Conservation (phyloP, 2,329 filamentous ascomycete genomes). For the Fusarium subtropicale region DNA sequence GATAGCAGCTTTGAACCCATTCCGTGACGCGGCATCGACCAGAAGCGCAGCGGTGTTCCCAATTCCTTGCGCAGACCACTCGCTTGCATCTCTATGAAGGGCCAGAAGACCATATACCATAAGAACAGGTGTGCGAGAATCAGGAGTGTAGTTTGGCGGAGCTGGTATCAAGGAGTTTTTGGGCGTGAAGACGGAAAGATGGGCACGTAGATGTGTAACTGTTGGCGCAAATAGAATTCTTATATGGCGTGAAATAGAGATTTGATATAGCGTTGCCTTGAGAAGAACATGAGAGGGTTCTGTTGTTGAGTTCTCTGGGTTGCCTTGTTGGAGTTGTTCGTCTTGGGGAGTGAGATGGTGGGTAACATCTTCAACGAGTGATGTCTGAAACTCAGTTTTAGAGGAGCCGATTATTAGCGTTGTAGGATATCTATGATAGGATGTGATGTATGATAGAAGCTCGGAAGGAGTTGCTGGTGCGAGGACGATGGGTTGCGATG, state of each 20-base stretch:
- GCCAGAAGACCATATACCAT: slow-evolving; percentile 74
- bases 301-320: neutral
- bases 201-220: slow-evolving; percentile 80
- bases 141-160: slow-evolving; percentile 50
- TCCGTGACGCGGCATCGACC: slow-evolving; percentile 68
- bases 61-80: slow-evolving; percentile 81
- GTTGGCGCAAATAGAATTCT: slow-evolving; percentile 79
- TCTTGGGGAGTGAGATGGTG: slow-evolving; percentile 36
- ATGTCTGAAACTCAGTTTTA: slow-evolving; percentile 71
- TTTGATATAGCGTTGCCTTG: slow-evolving; percentile 73
- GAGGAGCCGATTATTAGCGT: slow-evolving; percentile 78
- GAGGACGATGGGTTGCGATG: slow-evolving; percentile 57
- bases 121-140: slow-evolving; percentile 56
- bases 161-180: slow-evolving; percentile 52
- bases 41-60: slow-evolving; percentile 70
- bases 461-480: slow-evolving; percentile 67
- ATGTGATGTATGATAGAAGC: slow-evolving; percentile 73
- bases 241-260: slow-evolving; percentile 76
- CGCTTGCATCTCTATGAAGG: slow-evolving; percentile 74
- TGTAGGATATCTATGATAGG: slow-evolving; percentile 66
- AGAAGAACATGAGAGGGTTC: slow-evolving; percentile 57
- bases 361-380: slow-evolving; percentile 64
- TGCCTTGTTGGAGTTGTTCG: slow-evolving; percentile 1
- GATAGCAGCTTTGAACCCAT: slow-evolving; percentile 58
- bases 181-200: slow-evolving; percentile 69